Evolutionary conservation across 352 stramenopile species (phyloP), one percentile per base, ranked within the genome.

Genomic region (Phytophthora ohioensis): DNA sequence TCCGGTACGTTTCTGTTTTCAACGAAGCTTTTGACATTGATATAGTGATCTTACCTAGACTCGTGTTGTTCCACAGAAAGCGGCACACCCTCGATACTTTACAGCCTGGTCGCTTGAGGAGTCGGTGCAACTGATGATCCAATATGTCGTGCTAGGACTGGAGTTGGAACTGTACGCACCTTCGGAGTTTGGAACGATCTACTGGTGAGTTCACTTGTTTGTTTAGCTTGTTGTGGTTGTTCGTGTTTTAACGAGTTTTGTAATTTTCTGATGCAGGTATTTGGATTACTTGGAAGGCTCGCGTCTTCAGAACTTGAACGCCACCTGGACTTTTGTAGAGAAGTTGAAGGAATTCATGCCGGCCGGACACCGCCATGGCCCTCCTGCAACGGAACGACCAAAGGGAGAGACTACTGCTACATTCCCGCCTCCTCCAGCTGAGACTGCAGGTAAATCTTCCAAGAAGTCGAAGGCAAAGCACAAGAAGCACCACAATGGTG

Each of bases 251-350:
- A 74, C 15, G 5, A n/a, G 5, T 60, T 54, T 4, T 51, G 9
- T 70, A 48, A 27, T 15, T 52, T 5, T 21, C 41, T 64, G 48
- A 35, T 30, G 10, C 41, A 91, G 83, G 81, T 96, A 96, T 62
- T 57, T 95, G 41, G 90, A 97, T 76, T 97, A 93, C 64, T 73
- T 97, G 61, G 75, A 89, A 47, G 87, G 88, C n/a, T 90, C 87
- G 34, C 85, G 88, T 8, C 78, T 96, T 5, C 88, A 96, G 57
- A 96, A 94, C 56, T 64, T 96, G 21, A 91, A 81, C 4, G 77
- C 91, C 32, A 92, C 87, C 46, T 93, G 88, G 85, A 80, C 77
- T 35, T 94, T 96, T 62, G 76, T 96, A 3, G 82, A 96, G 51
- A 92, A 92, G 54, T 82, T 96, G 81, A 89, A 88, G 30, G 73